Base-by-base conservation (phyloP, 2,329 filamentous ascomycete species). In the Bretziella fagacearum region DNA sequence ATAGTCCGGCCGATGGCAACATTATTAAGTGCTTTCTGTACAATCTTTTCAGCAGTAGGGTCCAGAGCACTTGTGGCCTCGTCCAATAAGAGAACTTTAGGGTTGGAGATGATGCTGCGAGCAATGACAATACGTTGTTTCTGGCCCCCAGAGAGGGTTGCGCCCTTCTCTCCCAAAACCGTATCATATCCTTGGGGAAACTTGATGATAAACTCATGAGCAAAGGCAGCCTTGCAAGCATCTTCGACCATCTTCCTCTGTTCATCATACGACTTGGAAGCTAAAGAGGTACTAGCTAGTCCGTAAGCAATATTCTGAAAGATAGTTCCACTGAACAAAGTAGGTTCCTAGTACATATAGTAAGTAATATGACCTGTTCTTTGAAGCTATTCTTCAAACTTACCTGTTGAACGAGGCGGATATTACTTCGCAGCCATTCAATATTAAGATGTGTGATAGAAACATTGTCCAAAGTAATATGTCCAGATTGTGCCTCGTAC, bases 381-480 rank as follows among this genome's bases (percentile, higher is more conserved):
- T 13, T 17, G 39, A 42, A 2, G 13, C 23, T n/a, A n/a, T 17
- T 35, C 18, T 7, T 6, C 23, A 44, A 51, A 17, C 79, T 87
- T 11, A 79, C 71, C 58, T 96, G 91, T 55, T 94, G 86, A 1
- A 95, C 73, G 1, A 95, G 62, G 0, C 79, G 84, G 33, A 95
- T 63, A 36, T 91, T 85, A 20, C 74, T 69, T 18, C 84, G 75
- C 2, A 95, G 63, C 84, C 85, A 95, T 11, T 65, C 62, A 0
- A 69, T 62, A 52, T 85, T 71, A 0, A 95, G 62, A 0, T 62
- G 63, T n/a, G 71, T 58, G 2, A 91, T 63, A 0, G 73, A 63
- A 1, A 70, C 58, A 1, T 73, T 77, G 55, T 93, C 85, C 7
- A 96, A 64, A 0, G 70, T 58, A 13, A 95, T 77, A 0, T 71